Evolutionary conservation across 306 rosid species (phyloP).

Genomic region (Vigna mungo): DNA sequence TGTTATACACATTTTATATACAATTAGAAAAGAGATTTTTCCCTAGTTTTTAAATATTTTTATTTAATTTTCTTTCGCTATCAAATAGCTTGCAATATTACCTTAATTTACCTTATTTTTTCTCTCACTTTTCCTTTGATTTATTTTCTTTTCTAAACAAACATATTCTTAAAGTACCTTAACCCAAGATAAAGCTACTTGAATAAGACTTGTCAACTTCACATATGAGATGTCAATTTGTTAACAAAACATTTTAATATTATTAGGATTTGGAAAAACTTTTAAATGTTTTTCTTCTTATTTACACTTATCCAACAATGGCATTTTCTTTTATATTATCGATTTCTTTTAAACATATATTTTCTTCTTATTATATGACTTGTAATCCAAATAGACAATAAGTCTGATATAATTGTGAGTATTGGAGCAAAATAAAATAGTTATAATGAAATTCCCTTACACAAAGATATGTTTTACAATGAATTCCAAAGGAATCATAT

Average conservation of each 20-base stretch:
- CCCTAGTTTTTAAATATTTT: too few species aligned
- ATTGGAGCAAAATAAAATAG: background rate
- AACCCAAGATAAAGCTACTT: background rate
- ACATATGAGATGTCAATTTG: background rate
- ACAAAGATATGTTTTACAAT: background rate
- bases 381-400: background rate
- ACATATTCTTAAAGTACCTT: too few species aligned
- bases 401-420: background rate
- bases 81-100: background rate
- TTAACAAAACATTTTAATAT: background rate
- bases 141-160: too few species aligned
- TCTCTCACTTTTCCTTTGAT: background rate
- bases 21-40: background rate
- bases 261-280: background rate
- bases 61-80: too few species aligned
- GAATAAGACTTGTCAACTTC: background rate
- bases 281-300: too few species aligned
- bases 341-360: background rate
- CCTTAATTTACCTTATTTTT: background rate
- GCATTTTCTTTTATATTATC: background rate
- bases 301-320: background rate
- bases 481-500: slow-evolving; percentile 32
- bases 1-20: too few species aligned
- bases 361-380: background rate
- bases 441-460: background rate